Evolutionary conservation across 371 early-diverging fungal species (phyloP), one percentile per base, ranked within the genome.

Genomic region (Rhizopus arrhizus): DNA sequence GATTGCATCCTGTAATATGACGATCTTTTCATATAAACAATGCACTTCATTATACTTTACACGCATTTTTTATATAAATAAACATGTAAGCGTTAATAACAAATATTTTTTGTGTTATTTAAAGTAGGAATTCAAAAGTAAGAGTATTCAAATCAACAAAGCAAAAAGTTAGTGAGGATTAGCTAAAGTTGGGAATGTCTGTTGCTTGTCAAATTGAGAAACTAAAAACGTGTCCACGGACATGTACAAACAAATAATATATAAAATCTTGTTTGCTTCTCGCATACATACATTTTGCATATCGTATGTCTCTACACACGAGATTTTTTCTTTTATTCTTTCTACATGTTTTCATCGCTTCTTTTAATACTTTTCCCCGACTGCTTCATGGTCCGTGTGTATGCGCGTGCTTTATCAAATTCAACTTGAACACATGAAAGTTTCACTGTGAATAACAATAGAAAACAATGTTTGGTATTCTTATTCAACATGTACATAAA

Each of bases 1-100:
- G 56, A 5, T 62, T 51, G 43, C 56, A 50, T 55, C 53, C 64
- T 64, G 43, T n/a, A 43, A 43, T 13, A 6, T 43, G 43, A 15
- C 43, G 43, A 43, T 43, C 43, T 43, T 22, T 43, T 43, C 43
- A 43, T 43, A 43, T 15, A 43, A 43, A 43, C 43, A n/a, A 43
- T 43, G 43, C 15, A 43, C 6, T 15, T 43, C 9, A n/a, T 43
- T 11, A 43, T 36, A 9, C 11, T 9, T 36, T 36, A 36, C 22
- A 22, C 22, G 22, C 22, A 22, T 22, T 22, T 2, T 22, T 22
- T 22, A 22, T 22, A 22, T 22, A 22, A 22, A 22, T 22, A 22
- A 22, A 22, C 22, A 22, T 22, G 22, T 22, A 22, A 22, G 22
- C 22, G 22, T 22, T 22, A 22, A 22, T 22, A 22, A 22, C 2